Evolutionary conservation across 495 filamentous ascomycete genomes (phyloP).

Genomic region (Lichenothelia convexa): DNA sequence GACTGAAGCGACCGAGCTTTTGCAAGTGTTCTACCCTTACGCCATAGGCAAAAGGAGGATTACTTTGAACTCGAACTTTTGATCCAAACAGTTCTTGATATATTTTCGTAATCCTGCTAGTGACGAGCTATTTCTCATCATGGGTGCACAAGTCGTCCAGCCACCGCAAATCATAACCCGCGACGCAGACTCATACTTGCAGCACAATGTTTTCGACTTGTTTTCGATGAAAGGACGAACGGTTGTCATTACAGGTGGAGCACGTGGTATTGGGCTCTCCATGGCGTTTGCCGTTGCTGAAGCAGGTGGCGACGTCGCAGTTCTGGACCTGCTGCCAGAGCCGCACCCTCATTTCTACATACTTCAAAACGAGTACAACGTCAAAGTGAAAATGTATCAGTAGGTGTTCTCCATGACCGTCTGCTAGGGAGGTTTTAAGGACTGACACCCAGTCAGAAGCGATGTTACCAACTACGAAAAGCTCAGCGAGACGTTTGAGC

Average conservation of each 20-base stretch:
- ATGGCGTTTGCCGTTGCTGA: conserved; percentile 7
- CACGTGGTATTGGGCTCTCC: conserved; percentile 10
- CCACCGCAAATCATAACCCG: background rate
- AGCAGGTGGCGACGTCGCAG: conserved; percentile 7
- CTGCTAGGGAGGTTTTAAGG: too few species aligned
- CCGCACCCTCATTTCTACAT: conserved; percentile 3
- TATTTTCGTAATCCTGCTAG: too few species aligned
- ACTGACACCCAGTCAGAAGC: too few species aligned
- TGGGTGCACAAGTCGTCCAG: too few species aligned
- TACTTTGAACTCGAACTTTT: too few species aligned
- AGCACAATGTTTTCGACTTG: background rate
- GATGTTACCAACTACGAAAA: background rate
- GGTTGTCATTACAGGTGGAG: conserved; percentile 10
- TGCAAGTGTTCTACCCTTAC: too few species aligned
- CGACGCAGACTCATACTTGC: background rate
- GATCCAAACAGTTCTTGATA: too few species aligned
- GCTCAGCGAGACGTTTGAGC: background rate
- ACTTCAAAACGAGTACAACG: background rate
- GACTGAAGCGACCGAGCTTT: too few species aligned
- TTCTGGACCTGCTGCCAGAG: conserved; percentile 5
- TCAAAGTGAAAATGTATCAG: background rate
- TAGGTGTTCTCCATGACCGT: background rate
- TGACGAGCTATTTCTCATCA: too few species aligned
- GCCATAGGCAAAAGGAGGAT: too few species aligned
- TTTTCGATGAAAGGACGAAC: conserved; percentile 1